Evolutionary conservation across 2,329 filamentous ascomycete species (phyloP).

Genomic region (Penicillium olsonii): DNA sequence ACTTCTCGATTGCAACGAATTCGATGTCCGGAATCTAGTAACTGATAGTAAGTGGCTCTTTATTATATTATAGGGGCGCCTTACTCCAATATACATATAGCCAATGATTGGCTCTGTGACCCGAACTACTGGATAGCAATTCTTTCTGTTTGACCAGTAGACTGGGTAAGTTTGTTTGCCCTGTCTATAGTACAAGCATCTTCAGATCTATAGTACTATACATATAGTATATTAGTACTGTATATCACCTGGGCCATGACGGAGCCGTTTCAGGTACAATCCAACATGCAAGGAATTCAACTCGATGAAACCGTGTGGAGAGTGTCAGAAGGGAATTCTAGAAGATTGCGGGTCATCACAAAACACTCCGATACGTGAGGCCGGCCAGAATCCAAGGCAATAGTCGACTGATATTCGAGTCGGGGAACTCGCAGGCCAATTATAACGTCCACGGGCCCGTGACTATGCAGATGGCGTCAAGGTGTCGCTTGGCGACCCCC

Average conservation of each 20-base stretch:
- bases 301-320: slow-evolving; percentile 9
- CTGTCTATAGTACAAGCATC: no score
- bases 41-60: not conserved
- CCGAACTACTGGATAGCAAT: no score
- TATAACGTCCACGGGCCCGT: not conserved
- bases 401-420: not conserved
- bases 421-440: not conserved
- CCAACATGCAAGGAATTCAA: not conserved
- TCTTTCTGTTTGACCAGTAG: no score
- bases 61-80: no score
- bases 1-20: not conserved
- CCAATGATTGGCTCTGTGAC: no score
- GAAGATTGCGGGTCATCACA: slow-evolving; percentile 13
- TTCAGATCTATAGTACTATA: no score
- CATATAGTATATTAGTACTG: no score
- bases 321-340: slow-evolving; percentile 4
- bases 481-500: slow-evolving; percentile 15
- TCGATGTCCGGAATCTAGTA: no score
- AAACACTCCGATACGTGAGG: not conserved
- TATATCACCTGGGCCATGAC: no score
- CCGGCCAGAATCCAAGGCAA: not conserved
- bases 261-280: not conserved
- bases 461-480: slow-evolving; percentile 5
- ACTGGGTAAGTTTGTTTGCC: no score
- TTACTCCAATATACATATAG: no score